These are phyloP conservation scores for Yamadazyma nakazawae DNA, from an alignment of 805 yeast genomes.

Conservation along the genomic window DNA sequence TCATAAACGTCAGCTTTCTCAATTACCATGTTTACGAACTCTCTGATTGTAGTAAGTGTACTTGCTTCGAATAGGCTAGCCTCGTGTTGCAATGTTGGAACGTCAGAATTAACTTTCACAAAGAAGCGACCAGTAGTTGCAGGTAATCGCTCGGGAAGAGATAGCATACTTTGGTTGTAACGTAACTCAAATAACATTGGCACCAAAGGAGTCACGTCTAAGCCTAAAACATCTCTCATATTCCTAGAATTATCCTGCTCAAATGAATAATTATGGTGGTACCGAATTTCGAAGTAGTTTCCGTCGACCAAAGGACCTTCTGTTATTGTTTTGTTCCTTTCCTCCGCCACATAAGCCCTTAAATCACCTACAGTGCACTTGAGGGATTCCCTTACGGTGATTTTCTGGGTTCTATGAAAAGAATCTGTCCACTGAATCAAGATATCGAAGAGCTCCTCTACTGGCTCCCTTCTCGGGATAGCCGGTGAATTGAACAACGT, in stretches of 20 bases:
- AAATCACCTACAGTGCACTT: conserved; percentile 18
- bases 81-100: conserved; percentile 16
- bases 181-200: conserved; percentile 16
- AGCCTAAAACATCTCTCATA: conserved; percentile 11
- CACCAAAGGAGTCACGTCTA: conserved; percentile 28
- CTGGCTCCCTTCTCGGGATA: conserved; percentile 25
- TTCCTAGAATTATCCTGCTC: conserved; percentile 7
- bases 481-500: conserved; percentile 16
- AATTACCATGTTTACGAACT: conserved; percentile 19
- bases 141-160: background rate
- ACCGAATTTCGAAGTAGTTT: conserved; percentile 11
- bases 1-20: conserved; percentile 19
- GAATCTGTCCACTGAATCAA: conserved; percentile 15
- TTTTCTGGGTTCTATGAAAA: conserved; percentile 6
- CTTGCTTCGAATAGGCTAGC: conserved; percentile 22
- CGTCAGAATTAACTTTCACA: conserved; percentile 15
- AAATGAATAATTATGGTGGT: conserved; percentile 9
- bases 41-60: conserved; percentile 17
- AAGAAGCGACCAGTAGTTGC: conserved; percentile 7
- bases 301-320: conserved; percentile 11
- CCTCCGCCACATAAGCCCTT: conserved; percentile 18
- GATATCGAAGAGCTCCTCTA: conserved; percentile 23
- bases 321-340: conserved; percentile 10
- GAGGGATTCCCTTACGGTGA: conserved; percentile 19
- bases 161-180: conserved; percentile 7